A percentile compares a stretch with the other conserved stretches of the same genome.
phyloP scores from a whole-genome alignment of 495 filamentous ascomycete genomes.

The Emericellopsis terricola region DNA sequence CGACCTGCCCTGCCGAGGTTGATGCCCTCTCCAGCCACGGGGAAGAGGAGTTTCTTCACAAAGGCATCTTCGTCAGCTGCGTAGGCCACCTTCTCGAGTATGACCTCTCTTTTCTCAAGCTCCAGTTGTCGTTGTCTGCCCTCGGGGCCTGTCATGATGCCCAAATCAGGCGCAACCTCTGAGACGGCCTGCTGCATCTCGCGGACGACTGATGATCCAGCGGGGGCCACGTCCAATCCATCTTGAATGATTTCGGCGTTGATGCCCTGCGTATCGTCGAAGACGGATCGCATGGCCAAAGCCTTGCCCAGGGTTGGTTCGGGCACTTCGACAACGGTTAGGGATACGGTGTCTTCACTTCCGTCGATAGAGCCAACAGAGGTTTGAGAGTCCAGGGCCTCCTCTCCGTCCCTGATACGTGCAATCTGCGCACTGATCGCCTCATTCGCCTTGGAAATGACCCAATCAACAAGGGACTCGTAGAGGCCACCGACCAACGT shows the following conservation, averaged over 20 bases:
- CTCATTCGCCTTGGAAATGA: slow-evolving; percentile 77
- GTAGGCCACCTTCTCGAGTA: slow-evolving; percentile 70
- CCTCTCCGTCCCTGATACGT: slow-evolving; percentile 37
- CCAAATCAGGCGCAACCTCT: slow-evolving; percentile 66
- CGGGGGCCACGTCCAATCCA: slow-evolving; percentile 51
- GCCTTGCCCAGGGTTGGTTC: slow-evolving; percentile 67
- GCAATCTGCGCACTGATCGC: slow-evolving; percentile 63
- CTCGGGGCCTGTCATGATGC: slow-evolving; percentile 45
- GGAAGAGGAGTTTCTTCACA: slow-evolving; percentile 66
- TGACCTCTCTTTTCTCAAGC: slow-evolving; percentile 60
- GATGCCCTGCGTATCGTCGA: slow-evolving; percentile 82
- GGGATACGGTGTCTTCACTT: slow-evolving; percentile 64
- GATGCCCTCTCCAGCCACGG: slow-evolving; percentile 55
- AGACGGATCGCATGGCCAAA: slow-evolving; percentile 67
- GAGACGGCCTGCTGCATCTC: slow-evolving; percentile 72
- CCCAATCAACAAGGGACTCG: slow-evolving; percentile 90
- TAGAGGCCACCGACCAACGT: slow-evolving; percentile 74
- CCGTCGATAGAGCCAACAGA: slow-evolving; percentile 45
- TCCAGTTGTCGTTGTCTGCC: slow-evolving; percentile 59
- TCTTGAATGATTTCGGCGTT: slow-evolving; percentile 95
- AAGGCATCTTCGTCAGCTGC: slow-evolving; percentile 75
- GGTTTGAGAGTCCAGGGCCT: slow-evolving; percentile 41
- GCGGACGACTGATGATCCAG: slow-evolving; percentile 58
- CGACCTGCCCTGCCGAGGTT: slow-evolving; percentile 54
- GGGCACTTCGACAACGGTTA: slow-evolving; percentile 79